Evolutionary conservation across 768 basidiomycete species (phyloP), one percentile per base, ranked within the genome.

Genomic region (Podaxis pistillaris): DNA sequence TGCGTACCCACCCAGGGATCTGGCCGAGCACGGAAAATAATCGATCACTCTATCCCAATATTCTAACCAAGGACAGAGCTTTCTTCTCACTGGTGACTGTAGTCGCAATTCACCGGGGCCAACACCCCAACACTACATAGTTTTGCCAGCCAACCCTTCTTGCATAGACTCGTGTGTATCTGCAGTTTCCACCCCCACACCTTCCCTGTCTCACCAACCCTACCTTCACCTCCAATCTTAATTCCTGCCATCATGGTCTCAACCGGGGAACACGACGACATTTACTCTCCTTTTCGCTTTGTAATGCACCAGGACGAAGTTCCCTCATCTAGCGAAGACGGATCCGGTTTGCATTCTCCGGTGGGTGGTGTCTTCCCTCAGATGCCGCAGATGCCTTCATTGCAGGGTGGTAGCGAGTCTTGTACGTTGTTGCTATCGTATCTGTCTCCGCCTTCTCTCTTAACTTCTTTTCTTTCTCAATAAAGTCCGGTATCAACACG

Each of bases 341-440:
- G 87, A 70, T 90, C 89, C 57, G 89, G 87, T 64, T 75, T 91
- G 24, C 88, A 89, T 68, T 90, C 90, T 2, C 89, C 90, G 67
- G 81, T 86, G 57, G 87, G 88, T 74, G 78, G 77, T 60, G 72
- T 81, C 54, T 76, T 62, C 54, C 61, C 61, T 62, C 61, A 28
- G 46, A 62, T 62, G 60, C 54, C 54, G 19, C 61, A 50, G 54
- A 56, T 60, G 59, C 51, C 59, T 53, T 37, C 46, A n/a, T 36
- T 62, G 55, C 61, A 63, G 49, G 56, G 56, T 63, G 56, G 56
- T 46, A 15, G 56, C 36, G 62, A 55, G 40, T 54, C 56, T 63
- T 52, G 62, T 58, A 59, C 41, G 62, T 74, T 71, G 73, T 78
- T 80, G 76, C 73, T 76, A 82, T 86, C 76, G 76, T 76, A 78